Conservation (phyloP, 768 basidiomycete genomes). For the Lentinula detonsa region DNA sequence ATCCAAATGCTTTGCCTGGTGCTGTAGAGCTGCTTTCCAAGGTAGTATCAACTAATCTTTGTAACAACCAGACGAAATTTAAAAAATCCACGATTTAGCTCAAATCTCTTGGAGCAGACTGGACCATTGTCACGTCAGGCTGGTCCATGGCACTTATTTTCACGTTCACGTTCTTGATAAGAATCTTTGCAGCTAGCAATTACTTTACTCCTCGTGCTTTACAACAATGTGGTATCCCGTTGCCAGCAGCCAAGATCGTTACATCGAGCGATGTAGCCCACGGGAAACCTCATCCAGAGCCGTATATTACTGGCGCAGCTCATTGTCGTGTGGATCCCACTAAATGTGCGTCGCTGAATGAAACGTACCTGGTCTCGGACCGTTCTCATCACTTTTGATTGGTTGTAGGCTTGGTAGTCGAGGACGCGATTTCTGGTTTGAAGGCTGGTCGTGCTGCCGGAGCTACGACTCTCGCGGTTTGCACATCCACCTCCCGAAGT, state of each 20-base stretch:
- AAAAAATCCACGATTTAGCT: constrained; percentile 13
- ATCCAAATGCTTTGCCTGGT: constrained; percentile 64
- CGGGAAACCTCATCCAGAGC: constrained; percentile 87
- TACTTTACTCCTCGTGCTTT: constrained; percentile 68
- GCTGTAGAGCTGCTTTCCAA: constrained; percentile 48
- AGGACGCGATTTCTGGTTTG: constrained; percentile 86
- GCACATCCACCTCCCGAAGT: constrained; percentile 67
- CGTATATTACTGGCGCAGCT: constrained; percentile 75
- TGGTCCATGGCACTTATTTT: constrained; percentile 8
- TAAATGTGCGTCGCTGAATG: constrained; percentile 39
- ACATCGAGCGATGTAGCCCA: constrained; percentile 65
- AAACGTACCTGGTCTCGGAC: background rate
- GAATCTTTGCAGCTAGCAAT: constrained; percentile 51
- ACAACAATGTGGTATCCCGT: constrained; percentile 50
- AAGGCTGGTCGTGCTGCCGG: constrained; percentile 72
- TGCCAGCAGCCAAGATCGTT: constrained; percentile 56
- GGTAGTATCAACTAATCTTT: constrained; percentile 16
- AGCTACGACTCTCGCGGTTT: constrained; percentile 71
- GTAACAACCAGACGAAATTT: background rate
- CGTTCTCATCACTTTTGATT: no score
- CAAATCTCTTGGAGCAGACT: constrained; percentile 26
- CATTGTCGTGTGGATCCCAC: constrained; percentile 47
- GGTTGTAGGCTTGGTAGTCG: constrained; percentile 69
- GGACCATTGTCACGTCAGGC: constrained; percentile 89
- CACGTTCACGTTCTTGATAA: background rate